phyloP scores from a whole-genome alignment of 1,139 yeast genomes.

The Magnusiomyces suaveolens region DNA sequence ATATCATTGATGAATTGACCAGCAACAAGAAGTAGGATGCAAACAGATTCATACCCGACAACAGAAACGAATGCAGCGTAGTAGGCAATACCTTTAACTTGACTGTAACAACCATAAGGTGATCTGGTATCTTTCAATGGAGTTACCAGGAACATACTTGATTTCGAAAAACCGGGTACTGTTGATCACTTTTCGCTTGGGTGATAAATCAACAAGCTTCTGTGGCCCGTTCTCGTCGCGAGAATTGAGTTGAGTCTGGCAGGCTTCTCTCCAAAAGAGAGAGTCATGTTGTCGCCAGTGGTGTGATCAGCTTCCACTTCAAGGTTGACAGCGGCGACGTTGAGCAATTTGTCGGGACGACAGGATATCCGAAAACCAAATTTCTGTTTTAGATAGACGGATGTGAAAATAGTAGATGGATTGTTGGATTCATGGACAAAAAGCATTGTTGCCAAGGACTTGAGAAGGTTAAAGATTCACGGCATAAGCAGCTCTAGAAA shows the following conservation, averaged over 20 bases:
- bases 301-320: no score
- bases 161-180: constrained; percentile 11
- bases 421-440: no score
- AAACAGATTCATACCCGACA: constrained; percentile 18
- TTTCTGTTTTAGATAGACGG: no score
- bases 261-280: not conserved
- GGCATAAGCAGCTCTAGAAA: no score
- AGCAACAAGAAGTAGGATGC: constrained; percentile 18
- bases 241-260: not conserved
- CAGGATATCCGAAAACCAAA: no score
- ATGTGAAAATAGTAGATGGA: no score
- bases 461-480: no score
- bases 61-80: constrained; percentile 24
- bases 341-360: no score
- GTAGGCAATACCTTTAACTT: constrained; percentile 21
- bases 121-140: constrained; percentile 12
- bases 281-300: no score
- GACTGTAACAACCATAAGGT: constrained; percentile 14
- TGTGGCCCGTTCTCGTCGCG: not conserved
- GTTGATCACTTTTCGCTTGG: not conserved
- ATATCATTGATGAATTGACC: constrained; percentile 10
- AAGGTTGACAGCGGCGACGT: no score
- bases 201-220: not conserved
- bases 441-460: no score
- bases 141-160: constrained; percentile 10